phyloP scores from a whole-genome alignment of 2,329 filamentous ascomycete species.

The Fusarium sp. region DNA sequence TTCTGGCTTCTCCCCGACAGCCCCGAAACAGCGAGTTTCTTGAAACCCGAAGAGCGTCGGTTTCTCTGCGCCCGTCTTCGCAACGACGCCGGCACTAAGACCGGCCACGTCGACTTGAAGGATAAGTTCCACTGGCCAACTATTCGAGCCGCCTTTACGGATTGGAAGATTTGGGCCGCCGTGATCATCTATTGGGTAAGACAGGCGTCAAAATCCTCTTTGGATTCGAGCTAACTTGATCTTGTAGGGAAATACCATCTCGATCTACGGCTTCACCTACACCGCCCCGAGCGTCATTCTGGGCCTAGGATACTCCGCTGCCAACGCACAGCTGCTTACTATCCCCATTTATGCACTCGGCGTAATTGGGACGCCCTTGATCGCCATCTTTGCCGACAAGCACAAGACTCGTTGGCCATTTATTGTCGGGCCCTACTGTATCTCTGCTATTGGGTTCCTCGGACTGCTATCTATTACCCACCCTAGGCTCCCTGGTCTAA shows the following conservation, averaged over 20 bases:
- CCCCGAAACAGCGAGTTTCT: constrained; percentile 9
- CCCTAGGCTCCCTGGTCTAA: constrained; percentile 13
- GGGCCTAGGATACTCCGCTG: constrained; percentile 8
- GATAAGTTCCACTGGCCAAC: constrained; percentile 12
- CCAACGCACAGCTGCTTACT: constrained; percentile 16
- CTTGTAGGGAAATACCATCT: constrained; percentile 2
- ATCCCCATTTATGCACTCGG: constrained; percentile 12
- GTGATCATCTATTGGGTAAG: constrained; percentile 23
- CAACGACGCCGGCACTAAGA: no score
- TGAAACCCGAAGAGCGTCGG: not conserved
- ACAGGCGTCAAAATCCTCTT: no score
- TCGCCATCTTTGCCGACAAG: constrained; percentile 1
- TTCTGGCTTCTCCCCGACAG: not conserved
- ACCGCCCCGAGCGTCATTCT: constrained; percentile 15
- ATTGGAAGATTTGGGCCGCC: constrained; percentile 24
- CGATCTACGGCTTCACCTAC: constrained; percentile 16
- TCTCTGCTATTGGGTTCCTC: constrained; percentile 3
- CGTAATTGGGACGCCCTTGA: not conserved
- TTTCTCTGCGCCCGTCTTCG: no score
- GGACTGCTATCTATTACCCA: constrained; percentile 9
- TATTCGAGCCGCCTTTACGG: not conserved
- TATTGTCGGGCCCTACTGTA: constrained; percentile 6
- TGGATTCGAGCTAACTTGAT: no score
- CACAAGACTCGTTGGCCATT: constrained; percentile 11
- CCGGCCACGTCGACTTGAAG: no score